Evolutionary conservation across 2,329 filamentous ascomycete species (phyloP), one percentile per base, ranked within the genome.

Genomic region (Cladophialophora exuberans): DNA sequence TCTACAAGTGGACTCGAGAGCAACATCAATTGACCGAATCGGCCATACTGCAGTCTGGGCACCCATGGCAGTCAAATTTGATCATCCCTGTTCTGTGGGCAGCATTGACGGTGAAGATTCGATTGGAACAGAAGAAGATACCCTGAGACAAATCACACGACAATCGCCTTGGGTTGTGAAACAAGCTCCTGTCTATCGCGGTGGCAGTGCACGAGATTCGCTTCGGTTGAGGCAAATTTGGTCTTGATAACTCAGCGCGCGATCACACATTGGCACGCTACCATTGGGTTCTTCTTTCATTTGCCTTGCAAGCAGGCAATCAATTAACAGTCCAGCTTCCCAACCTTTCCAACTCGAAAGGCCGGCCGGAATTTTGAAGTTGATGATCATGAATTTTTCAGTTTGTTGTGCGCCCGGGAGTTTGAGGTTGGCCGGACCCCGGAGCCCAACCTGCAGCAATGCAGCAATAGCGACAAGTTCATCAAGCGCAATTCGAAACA

Each of bases 201-300:
- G 54, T 53, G 52, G 56, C 52, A 53, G 52, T 56, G 56, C 52
- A 56, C 15, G 52, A 52, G 50, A 54, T 54, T 57, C 48, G 45
- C 38, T 45, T 50, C 38, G 35, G 18, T 26, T 11, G 26, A 18
- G 35, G 15, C 25, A 50, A 42, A 42, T 42, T 42, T 42, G 39
- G 10, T 42, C 39, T 25, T 45, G 18, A 28, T 15, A 17, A 13
- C 36, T 36, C 33, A 44, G 43, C 18, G 30, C 45, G 38, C 33
- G n/a, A 45, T 22, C 23, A n/a, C 36, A 22, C 23, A 17, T 17
- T 20, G 15, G 33, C 23, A 22, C 33, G 10, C 26, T 23, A 23
- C 38, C 18, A 42, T 20, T 13, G 38, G 20, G n/a, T 25, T 42
- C 20, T 11, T 25, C 20, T n/a, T 42, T 42, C 20, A 25, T 42